Base-by-base conservation (phyloP, 768 basidiomycete species). In the Candolleomyces aberdarensis region DNA sequence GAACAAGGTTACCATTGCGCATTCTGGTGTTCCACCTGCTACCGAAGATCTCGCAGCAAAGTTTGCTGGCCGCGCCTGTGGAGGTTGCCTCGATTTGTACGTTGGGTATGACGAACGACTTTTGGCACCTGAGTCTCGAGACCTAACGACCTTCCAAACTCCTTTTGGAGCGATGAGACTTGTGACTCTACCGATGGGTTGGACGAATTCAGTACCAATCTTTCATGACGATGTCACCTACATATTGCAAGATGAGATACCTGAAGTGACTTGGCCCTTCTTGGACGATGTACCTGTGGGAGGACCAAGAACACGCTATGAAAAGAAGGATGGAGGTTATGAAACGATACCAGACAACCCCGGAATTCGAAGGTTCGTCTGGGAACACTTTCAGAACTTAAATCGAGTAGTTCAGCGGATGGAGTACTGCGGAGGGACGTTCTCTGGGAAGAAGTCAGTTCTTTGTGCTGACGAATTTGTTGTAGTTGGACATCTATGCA, bases 401-500 rank as follows among this genome's bases (percentile, higher is more conserved):
- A 72, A 79, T 49, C 43, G 70, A 0, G 60, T 80, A 0, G n/a
- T 76, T 0, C 72, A 76, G 13, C 47, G 64, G 0, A 67, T 78
- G 19, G 68, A 68, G 36, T 61, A 61, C 39, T 20, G 15, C 4
- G 60, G 53, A 29, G 59, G 59, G 3, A 60, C 59, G n/a, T 62
- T 62, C 36, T 62, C 61, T 3, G 53, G 53, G 11, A 56, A 67
- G 7, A 82, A 82, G 55, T 63, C 72, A 0, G 36, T 68, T 0
- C 51, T 82, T 0, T 72, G 72, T 46, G 53, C 63, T 0, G 67
- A 64, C 0, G 66, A 71, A 46, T 63, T 72, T 0, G 61, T 66
- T 0, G 69, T 81, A 0, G 56, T 83, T 0, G 77, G 79, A 0
- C 76, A 82, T 49, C 52, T 57, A 0, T 80, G 78, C 57, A 78